Conservation (phyloP, 495 filamentous ascomycete genomes). For the Neurospora africana region DNA sequence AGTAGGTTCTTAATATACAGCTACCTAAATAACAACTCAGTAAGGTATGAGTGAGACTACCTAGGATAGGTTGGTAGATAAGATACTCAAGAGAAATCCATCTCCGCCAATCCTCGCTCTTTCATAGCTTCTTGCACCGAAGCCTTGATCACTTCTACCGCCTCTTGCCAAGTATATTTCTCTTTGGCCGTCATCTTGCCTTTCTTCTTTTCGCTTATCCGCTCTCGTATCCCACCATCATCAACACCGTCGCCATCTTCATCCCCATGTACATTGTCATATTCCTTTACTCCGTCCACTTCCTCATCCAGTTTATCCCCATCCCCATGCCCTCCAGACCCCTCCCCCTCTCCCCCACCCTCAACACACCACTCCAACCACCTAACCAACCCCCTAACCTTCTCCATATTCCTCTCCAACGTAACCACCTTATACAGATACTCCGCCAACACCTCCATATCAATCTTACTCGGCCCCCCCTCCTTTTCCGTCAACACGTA, state of each 20-base stretch:
- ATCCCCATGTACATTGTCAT: background rate
- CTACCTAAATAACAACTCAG: background rate
- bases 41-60: background rate
- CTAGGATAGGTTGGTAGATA: too few relatives aligned
- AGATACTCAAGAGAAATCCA: constrained; percentile 37
- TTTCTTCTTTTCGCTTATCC: background rate
- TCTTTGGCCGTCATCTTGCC: background rate
- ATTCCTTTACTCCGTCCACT: background rate
- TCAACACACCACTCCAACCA: constrained; percentile 68
- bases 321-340: constrained; percentile 5
- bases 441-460: constrained; percentile 57
- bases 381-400: constrained; percentile 30
- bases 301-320: background rate
- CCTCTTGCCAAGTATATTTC: constrained; percentile 27
- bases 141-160: constrained; percentile 43
- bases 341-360: constrained; percentile 30
- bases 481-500: constrained; percentile 50
- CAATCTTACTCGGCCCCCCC: constrained; percentile 58
- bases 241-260: background rate
- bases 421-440: constrained; percentile 60
- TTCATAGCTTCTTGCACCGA: constrained; percentile 50
- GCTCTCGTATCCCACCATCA: background rate
- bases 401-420: constrained; percentile 63
- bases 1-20: too few relatives aligned
- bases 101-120: constrained; percentile 51